A percentile compares a stretch with the other conserved stretches of the same genome.
Conservation (phyloP, 2,329 filamentous ascomycete genomes). For the Sarocladium oryzae region DNA sequence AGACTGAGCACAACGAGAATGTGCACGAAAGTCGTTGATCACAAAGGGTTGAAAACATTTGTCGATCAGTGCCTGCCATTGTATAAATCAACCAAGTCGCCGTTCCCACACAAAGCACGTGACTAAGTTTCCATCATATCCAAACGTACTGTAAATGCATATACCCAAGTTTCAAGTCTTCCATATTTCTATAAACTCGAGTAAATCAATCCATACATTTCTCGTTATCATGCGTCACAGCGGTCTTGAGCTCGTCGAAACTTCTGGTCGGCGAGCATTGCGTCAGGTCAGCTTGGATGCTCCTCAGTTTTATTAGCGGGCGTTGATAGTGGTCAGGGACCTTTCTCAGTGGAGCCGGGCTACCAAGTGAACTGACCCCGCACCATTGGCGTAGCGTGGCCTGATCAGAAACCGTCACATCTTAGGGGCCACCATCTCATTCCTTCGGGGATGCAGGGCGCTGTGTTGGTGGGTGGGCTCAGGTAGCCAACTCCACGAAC, state of each 20-base stretch:
- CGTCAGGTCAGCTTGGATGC: neutral
- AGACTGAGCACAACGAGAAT: constrained; percentile 3
- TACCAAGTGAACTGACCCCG: neutral
- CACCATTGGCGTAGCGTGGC: neutral
- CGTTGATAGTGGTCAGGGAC: neutral
- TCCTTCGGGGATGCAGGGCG: no score
- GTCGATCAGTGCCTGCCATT: no score
- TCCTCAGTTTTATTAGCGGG: neutral
- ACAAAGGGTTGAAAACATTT: no score
- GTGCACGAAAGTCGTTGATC: neutral
- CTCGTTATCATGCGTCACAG: neutral
- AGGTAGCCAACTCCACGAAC: no score
- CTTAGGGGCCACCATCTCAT: neutral
- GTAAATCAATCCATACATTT: no score
- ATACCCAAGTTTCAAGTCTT: no score
- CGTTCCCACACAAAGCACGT: no score
- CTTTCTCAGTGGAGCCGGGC: neutral
- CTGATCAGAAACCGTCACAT: neutral
- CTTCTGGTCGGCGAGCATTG: neutral
- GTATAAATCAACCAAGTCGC: no score
- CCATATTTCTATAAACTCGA: no score
- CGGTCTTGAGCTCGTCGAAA: neutral
- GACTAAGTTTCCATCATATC: no score
- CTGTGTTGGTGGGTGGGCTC: no score
- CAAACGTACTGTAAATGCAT: no score